These are phyloP conservation scores for Solanum dulcamara DNA, from an alignment of 257 asterid genomes.

Conservation along the genomic window DNA sequence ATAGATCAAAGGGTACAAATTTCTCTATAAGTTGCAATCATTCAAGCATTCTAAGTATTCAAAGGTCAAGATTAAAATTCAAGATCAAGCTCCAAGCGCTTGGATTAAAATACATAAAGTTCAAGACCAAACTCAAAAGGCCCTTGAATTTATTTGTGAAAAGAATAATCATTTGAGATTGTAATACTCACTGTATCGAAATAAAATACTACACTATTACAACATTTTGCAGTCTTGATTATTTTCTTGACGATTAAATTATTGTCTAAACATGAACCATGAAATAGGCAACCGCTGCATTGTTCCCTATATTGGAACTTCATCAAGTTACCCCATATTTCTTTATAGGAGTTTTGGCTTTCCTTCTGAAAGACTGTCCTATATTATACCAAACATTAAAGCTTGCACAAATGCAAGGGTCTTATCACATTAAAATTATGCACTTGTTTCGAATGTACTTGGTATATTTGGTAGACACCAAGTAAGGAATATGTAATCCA, in stretches of 20 bases:
- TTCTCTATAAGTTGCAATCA: background rate
- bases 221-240: background rate
- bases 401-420: background rate
- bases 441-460: background rate
- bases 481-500: background rate
- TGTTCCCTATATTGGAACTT: background rate
- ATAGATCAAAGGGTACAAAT: background rate
- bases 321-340: background rate
- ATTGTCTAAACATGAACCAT: background rate
- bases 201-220: background rate
- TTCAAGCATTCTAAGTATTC: background rate
- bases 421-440: background rate
- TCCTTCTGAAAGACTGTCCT: background rate
- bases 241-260: background rate
- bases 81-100: background rate
- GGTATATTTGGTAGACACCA: background rate
- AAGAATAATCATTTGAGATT: background rate
- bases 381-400: background rate
- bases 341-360: background rate
- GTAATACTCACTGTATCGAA: background rate
- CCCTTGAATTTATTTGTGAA: background rate
- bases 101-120: background rate
- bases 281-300: background rate
- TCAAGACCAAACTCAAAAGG: background rate
- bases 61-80: background rate